phyloP scores from a whole-genome alignment of 208 protist species.

The Angomonas ambiguus region DNA sequence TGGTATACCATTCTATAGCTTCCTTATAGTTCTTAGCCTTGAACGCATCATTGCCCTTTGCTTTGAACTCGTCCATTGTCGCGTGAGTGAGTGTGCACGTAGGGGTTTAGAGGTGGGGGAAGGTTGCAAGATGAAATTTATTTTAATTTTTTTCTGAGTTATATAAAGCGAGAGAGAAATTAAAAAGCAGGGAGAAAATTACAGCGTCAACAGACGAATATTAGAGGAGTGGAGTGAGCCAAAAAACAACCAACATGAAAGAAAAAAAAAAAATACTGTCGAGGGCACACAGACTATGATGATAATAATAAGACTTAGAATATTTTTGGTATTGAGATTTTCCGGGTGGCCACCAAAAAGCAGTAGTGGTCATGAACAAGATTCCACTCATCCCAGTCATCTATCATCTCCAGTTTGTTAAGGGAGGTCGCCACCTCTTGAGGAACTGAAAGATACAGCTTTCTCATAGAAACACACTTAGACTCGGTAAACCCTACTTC shows the following conservation, averaged over 20 bases:
- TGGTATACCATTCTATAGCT: conserved; percentile 89
- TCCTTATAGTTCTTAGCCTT: conserved; percentile 85
- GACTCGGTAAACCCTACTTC: conserved; percentile 62
- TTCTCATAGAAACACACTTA: conserved; percentile 67
- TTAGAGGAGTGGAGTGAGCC: no score
- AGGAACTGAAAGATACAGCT: conserved; percentile 77
- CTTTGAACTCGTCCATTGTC: conserved; percentile 81
- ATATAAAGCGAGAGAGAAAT: background rate
- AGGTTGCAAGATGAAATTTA: background rate
- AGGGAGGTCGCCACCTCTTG: conserved; percentile 51
- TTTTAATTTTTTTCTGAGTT: background rate
- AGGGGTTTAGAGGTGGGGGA: no score
- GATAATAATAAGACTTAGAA: conserved; percentile 7
- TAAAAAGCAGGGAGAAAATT: no score
- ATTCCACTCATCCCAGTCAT: conserved; percentile 92
- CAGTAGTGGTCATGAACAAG: conserved; percentile 91
- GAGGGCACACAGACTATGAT: background rate
- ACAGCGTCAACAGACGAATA: no score
- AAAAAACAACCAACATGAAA: background rate
- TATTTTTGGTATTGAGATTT: conserved; percentile 33
- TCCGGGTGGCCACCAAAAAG: conserved; percentile 73
- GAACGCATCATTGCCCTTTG: conserved; percentile 90
- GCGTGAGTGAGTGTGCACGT: no score
- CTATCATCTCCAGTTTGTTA: conserved; percentile 85
- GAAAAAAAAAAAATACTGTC: background rate